Percentiles rank a stretch among this genome's conserved stretches.
phyloP scores from a whole-genome alignment of 768 basidiomycete genomes.

The Boletus rufocinnamomeus region DNA sequence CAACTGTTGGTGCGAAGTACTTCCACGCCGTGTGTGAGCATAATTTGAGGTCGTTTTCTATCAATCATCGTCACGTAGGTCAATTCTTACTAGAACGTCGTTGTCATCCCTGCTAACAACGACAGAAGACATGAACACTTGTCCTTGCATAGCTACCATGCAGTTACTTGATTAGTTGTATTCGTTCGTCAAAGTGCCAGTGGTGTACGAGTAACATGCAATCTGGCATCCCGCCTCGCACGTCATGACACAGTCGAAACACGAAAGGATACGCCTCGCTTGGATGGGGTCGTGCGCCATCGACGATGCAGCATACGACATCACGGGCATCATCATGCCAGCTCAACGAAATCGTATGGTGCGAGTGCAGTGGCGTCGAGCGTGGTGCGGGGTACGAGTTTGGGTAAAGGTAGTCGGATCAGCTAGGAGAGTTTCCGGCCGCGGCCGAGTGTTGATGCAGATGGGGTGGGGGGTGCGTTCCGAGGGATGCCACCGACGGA shows the following conservation, averaged over 20 bases:
- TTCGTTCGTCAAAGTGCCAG: too few species aligned
- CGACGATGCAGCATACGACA: constrained; percentile 32
- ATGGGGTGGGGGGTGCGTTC: constrained; percentile 10
- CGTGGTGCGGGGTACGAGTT: constrained; percentile 14
- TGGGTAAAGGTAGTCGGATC: constrained; percentile 53
- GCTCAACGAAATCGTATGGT: constrained; percentile 19
- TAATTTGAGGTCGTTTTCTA: too few species aligned
- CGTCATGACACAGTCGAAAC: constrained; percentile 29
- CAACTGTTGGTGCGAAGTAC: too few species aligned
- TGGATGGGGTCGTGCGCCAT: constrained; percentile 40
- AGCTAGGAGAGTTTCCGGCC: constrained; percentile 83
- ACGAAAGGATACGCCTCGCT: constrained; percentile 28
- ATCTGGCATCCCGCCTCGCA: constrained; percentile 19
- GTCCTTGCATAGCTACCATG: too few species aligned
- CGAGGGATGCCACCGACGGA: constrained; percentile 31
- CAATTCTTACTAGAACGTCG: too few species aligned
- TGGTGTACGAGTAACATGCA: too few species aligned
- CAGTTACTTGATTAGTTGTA: too few species aligned
- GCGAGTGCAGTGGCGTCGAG: constrained; percentile 11
- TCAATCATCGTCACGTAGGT: too few species aligned
- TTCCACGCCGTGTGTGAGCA: too few species aligned
- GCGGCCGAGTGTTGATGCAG: constrained; percentile 66
- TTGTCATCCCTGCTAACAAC: too few species aligned
- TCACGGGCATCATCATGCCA: constrained; percentile 23
- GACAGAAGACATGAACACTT: too few species aligned